Base-by-base conservation (phyloP, 345 rosid genomes). In the Ceriops tagal region DNA sequence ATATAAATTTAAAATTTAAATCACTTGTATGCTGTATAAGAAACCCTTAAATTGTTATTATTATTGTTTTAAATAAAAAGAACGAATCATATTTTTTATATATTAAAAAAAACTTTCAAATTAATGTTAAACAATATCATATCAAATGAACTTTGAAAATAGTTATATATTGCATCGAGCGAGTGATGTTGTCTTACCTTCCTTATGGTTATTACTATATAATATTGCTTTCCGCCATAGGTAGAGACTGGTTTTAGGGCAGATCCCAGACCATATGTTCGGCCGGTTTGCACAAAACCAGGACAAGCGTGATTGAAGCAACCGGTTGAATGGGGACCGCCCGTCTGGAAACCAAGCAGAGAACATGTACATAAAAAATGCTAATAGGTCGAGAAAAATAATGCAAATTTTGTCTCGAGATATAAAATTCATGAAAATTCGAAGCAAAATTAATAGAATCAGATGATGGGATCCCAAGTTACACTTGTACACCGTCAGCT, bases 241-340 rank as follows among this genome's bases (percentile, higher is more conserved):
- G 13, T 19, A 10, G 72, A 58, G 43, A 21, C 30, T 3, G 53
- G 21, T 1, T 9, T 5, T 5, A 39, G 0, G 28, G 11, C 2
- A 9, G 10, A 22, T 2, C 63, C 68, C 3, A 71, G 6, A 6
- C 8, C 43, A 32, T 7, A 8, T 10, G 4, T 63, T 1, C 18
- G 16, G 26, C 16, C 35, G 26, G 20, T 16, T 71, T 71, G 74
- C 30, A 71, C 74, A 39, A 63, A 71, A n/a, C 68, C 74, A 53
- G 74, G 62, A 28, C 74, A 71, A 0, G 24, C 37, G 16, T 55
- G 53, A 39, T 71, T 71, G 74, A 35, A 53, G 61, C 74, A 71
- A 2, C 64, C 64, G 5, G 56, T 28, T 6, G 62, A 3, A 21
- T 8, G 6, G 49, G 21, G 37, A 16, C 22, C 19, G 6, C 18